Evolutionary conservation across 768 basidiomycete genomes (phyloP).

Genomic region (Tylopilus sp.): DNA sequence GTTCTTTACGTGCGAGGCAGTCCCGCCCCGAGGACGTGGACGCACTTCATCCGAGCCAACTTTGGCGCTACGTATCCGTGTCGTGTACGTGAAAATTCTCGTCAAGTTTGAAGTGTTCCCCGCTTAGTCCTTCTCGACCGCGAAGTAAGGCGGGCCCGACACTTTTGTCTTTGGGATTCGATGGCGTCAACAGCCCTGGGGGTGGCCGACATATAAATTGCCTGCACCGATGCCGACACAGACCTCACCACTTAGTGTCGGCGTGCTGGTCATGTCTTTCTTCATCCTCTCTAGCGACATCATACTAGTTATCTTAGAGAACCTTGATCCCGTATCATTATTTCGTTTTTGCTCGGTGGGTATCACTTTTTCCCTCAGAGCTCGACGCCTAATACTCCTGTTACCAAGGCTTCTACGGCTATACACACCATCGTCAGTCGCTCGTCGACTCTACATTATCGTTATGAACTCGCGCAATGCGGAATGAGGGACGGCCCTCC

Average conservation of each 20-base stretch:
- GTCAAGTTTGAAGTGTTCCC: constrained; percentile 25
- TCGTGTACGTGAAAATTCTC: constrained; percentile 25
- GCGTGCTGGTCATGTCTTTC: constrained; percentile 36
- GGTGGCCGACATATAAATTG: constrained; percentile 31
- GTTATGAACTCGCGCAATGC: constrained; percentile 30
- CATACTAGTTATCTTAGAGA: constrained; percentile 30
- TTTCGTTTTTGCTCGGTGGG: constrained; percentile 30
- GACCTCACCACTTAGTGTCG: constrained; percentile 20
- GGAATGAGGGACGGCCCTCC: constrained; percentile 29
- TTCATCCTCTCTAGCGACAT: constrained; percentile 31
- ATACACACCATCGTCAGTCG: constrained; percentile 20
- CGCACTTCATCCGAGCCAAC: constrained; percentile 15
- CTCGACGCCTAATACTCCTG: neutral
- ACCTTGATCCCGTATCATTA: constrained; percentile 33
- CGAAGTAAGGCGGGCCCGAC: constrained; percentile 29
- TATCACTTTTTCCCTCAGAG: neutral
- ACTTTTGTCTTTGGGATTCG: constrained; percentile 33
- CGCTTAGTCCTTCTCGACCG: constrained; percentile 32
- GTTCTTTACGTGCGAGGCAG: constrained; percentile 23
- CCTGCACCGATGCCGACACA: constrained; percentile 1
- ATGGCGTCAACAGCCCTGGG: constrained; percentile 22
- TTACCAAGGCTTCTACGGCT: constrained; percentile 23
- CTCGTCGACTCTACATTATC: constrained; percentile 31
- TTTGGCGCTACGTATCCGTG: constrained; percentile 26
- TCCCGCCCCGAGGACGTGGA: constrained; percentile 18